These are phyloP conservation scores for Amanita phalloides DNA, from an alignment of 768 basidiomycete species.

Conservation along the genomic window DNA sequence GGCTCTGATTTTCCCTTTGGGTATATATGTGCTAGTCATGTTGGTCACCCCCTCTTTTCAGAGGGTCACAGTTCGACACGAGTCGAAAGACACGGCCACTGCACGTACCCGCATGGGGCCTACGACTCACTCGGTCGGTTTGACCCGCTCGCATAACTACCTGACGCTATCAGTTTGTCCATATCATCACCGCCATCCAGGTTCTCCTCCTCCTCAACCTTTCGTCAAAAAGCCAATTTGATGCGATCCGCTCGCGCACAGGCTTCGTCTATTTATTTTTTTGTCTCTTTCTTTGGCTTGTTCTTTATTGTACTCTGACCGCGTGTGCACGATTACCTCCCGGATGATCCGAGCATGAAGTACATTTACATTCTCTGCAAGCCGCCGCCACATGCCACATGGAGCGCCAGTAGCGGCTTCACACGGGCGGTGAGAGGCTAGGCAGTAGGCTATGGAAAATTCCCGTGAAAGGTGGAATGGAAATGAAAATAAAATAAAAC, in stretches of 20 bases:
- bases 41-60: neutral
- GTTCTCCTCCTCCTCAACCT: neutral
- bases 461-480: neutral
- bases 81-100: neutral
- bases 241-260: slow-evolving; percentile 2
- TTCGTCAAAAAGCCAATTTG: slow-evolving; percentile 6
- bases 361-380: neutral
- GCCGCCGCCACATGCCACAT: slow-evolving; percentile 4
- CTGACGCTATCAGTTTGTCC: neutral
- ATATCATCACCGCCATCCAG: neutral
- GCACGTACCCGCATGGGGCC: neutral
- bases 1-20: neutral
- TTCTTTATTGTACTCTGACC: neutral
- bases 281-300: neutral
- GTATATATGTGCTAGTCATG: neutral
- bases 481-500: neutral
- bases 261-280: neutral
- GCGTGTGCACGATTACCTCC: neutral
- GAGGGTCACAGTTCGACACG: neutral
- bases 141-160: neutral
- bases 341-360: slow-evolving; percentile 5
- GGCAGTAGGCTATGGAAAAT: neutral
- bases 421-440: neutral
- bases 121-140: neutral
- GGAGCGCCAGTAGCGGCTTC: neutral